phyloP scores from a whole-genome alignment of 1,284 basidiomycete genomes.

The Golubevia pallescens region DNA sequence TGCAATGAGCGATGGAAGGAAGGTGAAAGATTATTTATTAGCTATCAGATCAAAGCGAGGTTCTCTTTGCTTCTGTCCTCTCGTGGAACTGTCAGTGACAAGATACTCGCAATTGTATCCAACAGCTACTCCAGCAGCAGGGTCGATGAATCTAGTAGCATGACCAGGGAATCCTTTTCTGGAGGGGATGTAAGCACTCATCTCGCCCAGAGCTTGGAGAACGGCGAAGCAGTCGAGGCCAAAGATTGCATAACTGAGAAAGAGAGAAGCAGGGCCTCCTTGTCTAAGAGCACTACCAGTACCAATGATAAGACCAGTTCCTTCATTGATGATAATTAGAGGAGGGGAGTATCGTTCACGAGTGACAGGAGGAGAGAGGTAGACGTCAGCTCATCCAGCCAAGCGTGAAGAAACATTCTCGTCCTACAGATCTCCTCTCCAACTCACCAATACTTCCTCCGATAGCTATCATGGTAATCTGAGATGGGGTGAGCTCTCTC shows the following conservation, averaged over 20 bases:
- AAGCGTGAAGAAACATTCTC: too few relatives aligned
- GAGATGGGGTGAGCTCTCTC: slow-evolving; percentile 30
- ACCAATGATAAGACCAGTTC: slow-evolving; percentile 45
- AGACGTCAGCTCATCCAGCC: too few relatives aligned
- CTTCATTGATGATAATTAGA: background rate
- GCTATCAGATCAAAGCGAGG: background rate
- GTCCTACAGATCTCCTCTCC: too few relatives aligned
- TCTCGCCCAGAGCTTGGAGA: slow-evolving; percentile 32
- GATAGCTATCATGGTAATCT: slow-evolving; percentile 45
- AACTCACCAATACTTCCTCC: slow-evolving; percentile 32
- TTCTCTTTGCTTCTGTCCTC: background rate
- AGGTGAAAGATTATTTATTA: background rate
- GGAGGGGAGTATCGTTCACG: too few relatives aligned
- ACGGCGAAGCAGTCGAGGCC: slow-evolving; percentile 18
- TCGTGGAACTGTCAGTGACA: background rate
- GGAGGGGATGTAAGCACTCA: slow-evolving; percentile 43
- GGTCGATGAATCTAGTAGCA: slow-evolving; percentile 37
- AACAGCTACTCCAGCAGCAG: slow-evolving; percentile 36
- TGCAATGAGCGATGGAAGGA: background rate
- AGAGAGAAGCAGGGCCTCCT: slow-evolving; percentile 36
- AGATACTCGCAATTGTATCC: slow-evolving; percentile 16
- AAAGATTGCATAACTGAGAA: slow-evolving; percentile 37
- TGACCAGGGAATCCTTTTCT: slow-evolving; percentile 41
- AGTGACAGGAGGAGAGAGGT: too few relatives aligned
- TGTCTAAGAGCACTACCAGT: slow-evolving; percentile 33